A percentile compares a stretch with the other conserved stretches of the same genome.
phyloP scores from a whole-genome alignment of 23 red algal species.

The Cyanidioschyzon merolae region DNA sequence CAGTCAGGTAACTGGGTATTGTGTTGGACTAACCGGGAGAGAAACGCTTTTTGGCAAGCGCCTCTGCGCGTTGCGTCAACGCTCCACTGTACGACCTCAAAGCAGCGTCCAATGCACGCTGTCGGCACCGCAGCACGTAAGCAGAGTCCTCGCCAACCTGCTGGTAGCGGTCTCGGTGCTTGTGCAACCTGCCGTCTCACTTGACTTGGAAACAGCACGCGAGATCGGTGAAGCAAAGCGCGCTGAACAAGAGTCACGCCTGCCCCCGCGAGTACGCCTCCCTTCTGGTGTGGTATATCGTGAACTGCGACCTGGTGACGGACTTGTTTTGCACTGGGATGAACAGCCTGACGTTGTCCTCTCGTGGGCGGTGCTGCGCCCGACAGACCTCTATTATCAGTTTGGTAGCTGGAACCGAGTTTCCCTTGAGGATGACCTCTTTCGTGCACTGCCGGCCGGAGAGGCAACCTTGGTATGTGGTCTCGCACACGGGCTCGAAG shows the following conservation, averaged over 20 bases:
- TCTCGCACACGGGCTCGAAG: background rate
- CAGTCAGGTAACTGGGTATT: no score
- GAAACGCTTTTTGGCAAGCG: no score
- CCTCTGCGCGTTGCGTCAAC: no score
- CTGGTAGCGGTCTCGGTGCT: background rate
- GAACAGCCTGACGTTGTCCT: background rate
- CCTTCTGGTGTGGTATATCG: conserved; percentile 4
- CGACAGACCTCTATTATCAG: conserved; percentile 5
- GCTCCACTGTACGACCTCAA: no score
- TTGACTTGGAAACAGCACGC: conserved; percentile 10
- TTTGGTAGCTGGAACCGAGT: conserved; percentile 12
- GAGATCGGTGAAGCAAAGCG: conserved; percentile 5
- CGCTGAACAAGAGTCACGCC: background rate
- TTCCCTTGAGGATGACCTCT: background rate
- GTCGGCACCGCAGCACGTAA: no score
- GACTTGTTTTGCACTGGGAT: background rate
- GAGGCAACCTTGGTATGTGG: background rate
- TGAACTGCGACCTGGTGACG: conserved; percentile 1
- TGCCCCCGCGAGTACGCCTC: background rate
- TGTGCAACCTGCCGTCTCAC: background rate
- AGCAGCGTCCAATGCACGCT: no score
- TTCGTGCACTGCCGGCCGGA: conserved; percentile 1
- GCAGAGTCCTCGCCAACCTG: no score
- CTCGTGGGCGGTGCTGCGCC: conserved; percentile 4
- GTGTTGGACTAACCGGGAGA: no score